Evolutionary conservation across 2,329 filamentous ascomycete species (phyloP), one percentile per base, ranked within the genome.

Genomic region (Ramularia collo-cygni): DNA sequence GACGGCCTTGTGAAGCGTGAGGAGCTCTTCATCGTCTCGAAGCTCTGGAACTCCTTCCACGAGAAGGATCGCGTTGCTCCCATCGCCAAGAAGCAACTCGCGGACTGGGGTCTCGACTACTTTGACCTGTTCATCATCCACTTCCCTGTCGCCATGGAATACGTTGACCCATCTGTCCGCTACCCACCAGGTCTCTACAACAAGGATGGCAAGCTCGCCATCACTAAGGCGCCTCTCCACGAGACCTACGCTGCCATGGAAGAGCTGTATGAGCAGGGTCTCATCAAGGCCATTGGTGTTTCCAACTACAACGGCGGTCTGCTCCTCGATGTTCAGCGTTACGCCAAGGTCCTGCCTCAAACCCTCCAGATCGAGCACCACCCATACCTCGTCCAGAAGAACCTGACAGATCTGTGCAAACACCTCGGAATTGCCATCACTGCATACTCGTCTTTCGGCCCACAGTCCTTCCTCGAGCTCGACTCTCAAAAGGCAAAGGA

Each of bases 1-100:
- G 85, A 92, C 8, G 83, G 85, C 30, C 64, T 90, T 43, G 84
- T 89, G 54, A 87, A 81, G 71, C 82, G 85, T 44, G 79, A 85
- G 65, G 86, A 95, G 16, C 83, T 94, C 61, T 94, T 94, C 77
- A 80, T 95, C 60, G 84, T 89, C 50, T 87, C 83, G 66, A 95
- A 94, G 74, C 81, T 95, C 43, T 94, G 88, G 87, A 88, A 90
- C 71, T 81, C 81, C 52, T 94, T 88, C 77, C 86, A 94, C 72
- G 83, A 90, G 57, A 74, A 73, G 54, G 81, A 90, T 53, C 75
- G 76, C 54, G 85, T 90, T 47, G 78, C 82, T 66, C 79, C 80
- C 43, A 87, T 92, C 60, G 75, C 72, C 65, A 77, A 77, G 64
- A 81, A 81, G 60, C 84, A 89, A 68, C 79, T 89, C 47, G 75